A percentile compares a stretch with the other conserved stretches of the same genome.
phyloP scores from a whole-genome alignment of 768 basidiomycete species.

The Boletus fagicola region DNA sequence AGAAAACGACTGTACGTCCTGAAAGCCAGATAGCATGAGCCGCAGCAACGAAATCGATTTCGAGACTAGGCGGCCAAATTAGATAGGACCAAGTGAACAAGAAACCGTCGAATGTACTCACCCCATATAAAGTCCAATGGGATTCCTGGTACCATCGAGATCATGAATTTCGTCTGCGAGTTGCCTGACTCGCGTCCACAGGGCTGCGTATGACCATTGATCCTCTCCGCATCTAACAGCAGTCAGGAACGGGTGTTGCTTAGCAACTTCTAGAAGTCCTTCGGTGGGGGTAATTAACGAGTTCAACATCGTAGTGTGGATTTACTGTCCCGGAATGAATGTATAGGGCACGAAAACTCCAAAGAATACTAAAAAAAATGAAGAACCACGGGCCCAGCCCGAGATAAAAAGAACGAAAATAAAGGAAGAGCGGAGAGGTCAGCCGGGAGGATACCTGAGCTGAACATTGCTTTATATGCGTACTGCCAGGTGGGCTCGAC shows the following conservation, averaged over 20 bases:
- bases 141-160: conserved; percentile 23
- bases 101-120: neutral
- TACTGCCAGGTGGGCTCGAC: neutral
- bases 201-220: conserved; percentile 31
- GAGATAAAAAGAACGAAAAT: conserved; percentile 8
- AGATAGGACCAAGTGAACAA: neutral
- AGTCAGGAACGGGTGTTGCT: conserved; percentile 25
- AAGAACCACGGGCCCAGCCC: conserved; percentile 21
- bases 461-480: conserved; percentile 16
- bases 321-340: conserved; percentile 5
- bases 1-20: conserved; percentile 28
- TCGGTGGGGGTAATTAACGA: conserved; percentile 29
- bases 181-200: conserved; percentile 29
- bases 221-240: conserved; percentile 13
- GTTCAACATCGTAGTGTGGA: conserved; percentile 6
- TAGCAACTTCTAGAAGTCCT: conserved; percentile 32
- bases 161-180: conserved; percentile 24
- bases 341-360: neutral
- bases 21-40: conserved; percentile 32
- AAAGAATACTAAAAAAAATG: neutral
- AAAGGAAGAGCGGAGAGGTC: conserved; percentile 9
- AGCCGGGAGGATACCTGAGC: conserved; percentile 5
- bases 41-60: conserved; percentile 29
- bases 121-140: conserved; percentile 29
- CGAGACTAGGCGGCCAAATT: conserved; percentile 17